Evolutionary conservation across 129 eudicot species (phyloP).

Genomic region (Deinandra increscens): DNA sequence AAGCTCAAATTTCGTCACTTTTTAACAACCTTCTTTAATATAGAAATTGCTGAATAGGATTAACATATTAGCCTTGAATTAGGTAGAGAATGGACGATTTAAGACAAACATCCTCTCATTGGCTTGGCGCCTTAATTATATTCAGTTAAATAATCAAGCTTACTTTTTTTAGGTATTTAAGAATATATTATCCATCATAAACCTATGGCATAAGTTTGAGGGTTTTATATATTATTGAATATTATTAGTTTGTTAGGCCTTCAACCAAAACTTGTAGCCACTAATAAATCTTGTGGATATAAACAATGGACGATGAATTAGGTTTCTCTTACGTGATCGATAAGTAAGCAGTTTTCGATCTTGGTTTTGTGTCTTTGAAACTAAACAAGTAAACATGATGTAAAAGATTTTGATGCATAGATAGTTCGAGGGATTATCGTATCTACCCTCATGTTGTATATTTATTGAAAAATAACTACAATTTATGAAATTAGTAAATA

Average conservation of each 20-base stretch:
- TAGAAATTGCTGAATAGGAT: constrained; percentile 32
- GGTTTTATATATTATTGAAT: constrained; percentile 5
- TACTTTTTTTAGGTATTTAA: constrained; percentile 25
- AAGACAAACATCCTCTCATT: constrained; percentile 27
- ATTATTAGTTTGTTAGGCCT: constrained; percentile 26
- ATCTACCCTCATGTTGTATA: no score
- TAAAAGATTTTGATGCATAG: constrained; percentile 14
- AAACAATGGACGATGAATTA: constrained; percentile 20
- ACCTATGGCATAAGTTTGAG: constrained; percentile 2
- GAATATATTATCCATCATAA: constrained; percentile 21
- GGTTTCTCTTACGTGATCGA: constrained; percentile 10
- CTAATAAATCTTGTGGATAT: constrained; percentile 29
- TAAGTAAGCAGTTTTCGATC: constrained; percentile 1
- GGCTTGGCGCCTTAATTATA: constrained; percentile 38
- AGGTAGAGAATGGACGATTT: constrained; percentile 40
- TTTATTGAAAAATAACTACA: no score
- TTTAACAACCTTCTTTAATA: constrained; percentile 33
- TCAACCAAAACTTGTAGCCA: constrained; percentile 30
- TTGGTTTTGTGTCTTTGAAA: constrained; percentile 12
- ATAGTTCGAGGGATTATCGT: no score
- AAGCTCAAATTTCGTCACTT: constrained; percentile 20
- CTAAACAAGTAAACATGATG: background rate
- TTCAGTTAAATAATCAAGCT: constrained; percentile 16
- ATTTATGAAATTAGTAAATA: no score
- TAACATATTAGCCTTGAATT: constrained; percentile 36